phyloP scores from a whole-genome alignment of 2,329 filamentous ascomycete species.

The Penicillium sp. region DNA sequence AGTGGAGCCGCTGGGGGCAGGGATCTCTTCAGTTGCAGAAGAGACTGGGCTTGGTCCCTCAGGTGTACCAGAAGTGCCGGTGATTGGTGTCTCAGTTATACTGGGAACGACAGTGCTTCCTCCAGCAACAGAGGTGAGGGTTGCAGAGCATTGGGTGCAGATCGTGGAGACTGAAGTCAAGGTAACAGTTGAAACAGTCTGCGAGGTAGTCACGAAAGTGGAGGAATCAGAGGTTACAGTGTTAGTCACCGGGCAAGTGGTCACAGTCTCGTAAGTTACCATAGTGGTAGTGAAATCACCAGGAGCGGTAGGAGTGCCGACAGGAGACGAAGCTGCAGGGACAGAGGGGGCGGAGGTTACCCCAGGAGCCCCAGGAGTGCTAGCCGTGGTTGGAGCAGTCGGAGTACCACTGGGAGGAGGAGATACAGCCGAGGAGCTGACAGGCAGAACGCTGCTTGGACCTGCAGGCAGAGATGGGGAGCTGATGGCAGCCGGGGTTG shows the following conservation, averaged over 20 bases:
- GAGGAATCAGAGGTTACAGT: conserved; percentile 47
- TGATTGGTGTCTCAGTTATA: background rate
- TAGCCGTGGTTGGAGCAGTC: background rate
- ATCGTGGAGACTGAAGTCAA: conserved; percentile 30
- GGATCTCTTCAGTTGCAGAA: background rate
- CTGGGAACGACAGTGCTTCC: background rate
- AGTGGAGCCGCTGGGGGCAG: background rate
- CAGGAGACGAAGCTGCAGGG: background rate
- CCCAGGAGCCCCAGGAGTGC: background rate
- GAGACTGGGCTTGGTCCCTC: background rate
- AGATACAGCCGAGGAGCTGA: background rate
- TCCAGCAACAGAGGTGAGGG: conserved; percentile 13
- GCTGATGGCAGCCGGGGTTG: conserved; percentile 1
- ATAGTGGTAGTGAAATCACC: conserved; percentile 23
- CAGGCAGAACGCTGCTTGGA: conserved; percentile 16
- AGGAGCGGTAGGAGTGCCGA: background rate
- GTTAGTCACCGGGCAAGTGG: conserved; percentile 32
- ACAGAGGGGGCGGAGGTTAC: background rate
- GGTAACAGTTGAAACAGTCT: conserved; percentile 56
- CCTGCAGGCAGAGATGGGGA: background rate
- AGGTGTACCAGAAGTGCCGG: background rate
- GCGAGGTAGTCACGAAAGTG: conserved; percentile 48
- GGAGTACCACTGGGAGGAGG: background rate
- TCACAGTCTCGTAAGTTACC: conserved; percentile 31
- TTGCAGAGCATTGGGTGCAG: conserved; percentile 22